Conservation (phyloP, 2,329 filamentous ascomycete species). For the Phyllosticta capitalensis region DNA sequence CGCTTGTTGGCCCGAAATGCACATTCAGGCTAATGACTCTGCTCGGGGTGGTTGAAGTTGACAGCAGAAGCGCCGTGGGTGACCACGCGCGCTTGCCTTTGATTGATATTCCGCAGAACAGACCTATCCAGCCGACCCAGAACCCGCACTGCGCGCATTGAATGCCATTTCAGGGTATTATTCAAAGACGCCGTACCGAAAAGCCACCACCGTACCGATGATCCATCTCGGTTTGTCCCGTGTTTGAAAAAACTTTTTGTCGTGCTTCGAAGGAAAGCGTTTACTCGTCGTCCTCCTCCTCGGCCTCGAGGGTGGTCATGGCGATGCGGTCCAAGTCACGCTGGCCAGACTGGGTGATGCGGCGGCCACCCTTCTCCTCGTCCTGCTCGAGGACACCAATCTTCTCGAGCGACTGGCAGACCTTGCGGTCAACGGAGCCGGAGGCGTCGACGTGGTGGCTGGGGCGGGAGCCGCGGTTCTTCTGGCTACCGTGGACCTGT, state of each 20-base stretch:
- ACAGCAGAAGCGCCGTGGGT: not conserved
- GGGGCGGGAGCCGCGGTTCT: constrained; percentile 91
- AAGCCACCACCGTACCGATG: not conserved
- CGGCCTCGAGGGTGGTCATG: constrained; percentile 42
- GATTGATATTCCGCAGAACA: not conserved
- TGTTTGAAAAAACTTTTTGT: constrained; percentile 5
- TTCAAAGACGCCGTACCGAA: not conserved
- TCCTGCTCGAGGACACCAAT: constrained; percentile 96
- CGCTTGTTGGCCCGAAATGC: not conserved
- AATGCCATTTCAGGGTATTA: not conserved
- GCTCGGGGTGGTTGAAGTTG: not conserved
- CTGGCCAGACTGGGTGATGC: constrained; percentile 96
- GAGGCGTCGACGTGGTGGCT: constrained; percentile 93
- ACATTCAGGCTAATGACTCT: not conserved
- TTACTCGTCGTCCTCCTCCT: constrained; percentile 38
- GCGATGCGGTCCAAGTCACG: constrained; percentile 85
- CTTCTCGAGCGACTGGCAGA: constrained; percentile 97
- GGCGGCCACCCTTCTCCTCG: constrained; percentile 96
- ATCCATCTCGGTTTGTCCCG: constrained; percentile 3
- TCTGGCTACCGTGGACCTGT: constrained; percentile 68
- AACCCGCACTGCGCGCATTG: not conserved
- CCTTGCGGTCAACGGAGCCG: constrained; percentile 93
- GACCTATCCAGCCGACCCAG: not conserved
- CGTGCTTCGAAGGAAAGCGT: not conserved
- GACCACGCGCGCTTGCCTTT: not conserved